A percentile compares a stretch with the other conserved stretches of the same genome.
phyloP scores from a whole-genome alignment of 2,329 filamentous ascomycete species.

The Alternaria ethzedia region DNA sequence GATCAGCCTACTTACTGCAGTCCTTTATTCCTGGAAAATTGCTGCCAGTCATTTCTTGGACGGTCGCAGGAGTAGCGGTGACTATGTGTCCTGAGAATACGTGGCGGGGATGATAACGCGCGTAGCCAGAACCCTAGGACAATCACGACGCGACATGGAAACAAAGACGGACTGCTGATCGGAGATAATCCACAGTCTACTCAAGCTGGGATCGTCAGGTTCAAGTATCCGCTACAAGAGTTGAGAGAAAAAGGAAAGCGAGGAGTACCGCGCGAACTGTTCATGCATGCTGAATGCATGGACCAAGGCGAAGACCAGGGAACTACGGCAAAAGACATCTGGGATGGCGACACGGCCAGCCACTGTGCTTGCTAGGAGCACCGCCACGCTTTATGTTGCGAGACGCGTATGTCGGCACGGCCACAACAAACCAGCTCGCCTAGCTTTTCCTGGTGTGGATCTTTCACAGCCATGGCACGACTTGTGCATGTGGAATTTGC shows the following conservation, averaged over 20 bases:
- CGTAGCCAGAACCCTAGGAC: not conserved
- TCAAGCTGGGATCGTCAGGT: not conserved
- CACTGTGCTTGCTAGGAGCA: not conserved
- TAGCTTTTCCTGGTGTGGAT: constrained; percentile 7
- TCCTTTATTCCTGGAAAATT: not conserved
- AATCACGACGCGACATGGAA: not conserved
- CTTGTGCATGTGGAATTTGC: constrained; percentile 4
- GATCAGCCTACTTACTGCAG: not conserved
- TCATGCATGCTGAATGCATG: not conserved
- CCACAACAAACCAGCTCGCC: not conserved
- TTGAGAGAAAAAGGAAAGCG: not conserved
- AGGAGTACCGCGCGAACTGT: not conserved
- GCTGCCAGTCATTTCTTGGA: not conserved
- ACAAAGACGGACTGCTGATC: not conserved
- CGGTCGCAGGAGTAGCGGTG: not conserved
- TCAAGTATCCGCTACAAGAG: not conserved
- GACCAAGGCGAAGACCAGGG: not conserved
- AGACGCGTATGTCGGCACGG: constrained; percentile 9
- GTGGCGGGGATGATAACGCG: not conserved
- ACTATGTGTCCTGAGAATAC: constrained; percentile 13
- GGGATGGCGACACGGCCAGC: not conserved
- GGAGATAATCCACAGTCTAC: not conserved
- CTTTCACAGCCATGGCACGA: constrained; percentile 11
- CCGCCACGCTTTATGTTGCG: not conserved
- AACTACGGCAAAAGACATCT: not conserved